Conservation (phyloP, 345 rosid species). For the Salix viminalis region DNA sequence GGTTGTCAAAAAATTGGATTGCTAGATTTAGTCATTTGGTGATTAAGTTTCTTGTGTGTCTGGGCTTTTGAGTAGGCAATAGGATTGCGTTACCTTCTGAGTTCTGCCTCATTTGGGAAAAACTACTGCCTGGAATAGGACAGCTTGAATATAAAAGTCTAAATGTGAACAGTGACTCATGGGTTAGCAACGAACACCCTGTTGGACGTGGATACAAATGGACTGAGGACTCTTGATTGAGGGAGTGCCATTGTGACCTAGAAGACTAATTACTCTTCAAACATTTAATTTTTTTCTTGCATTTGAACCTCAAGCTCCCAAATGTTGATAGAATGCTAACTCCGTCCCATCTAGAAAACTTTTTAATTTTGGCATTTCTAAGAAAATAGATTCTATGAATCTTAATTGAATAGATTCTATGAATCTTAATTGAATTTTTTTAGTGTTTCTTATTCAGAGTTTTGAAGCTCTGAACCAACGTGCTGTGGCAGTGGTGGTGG, state of each 20-base stretch:
- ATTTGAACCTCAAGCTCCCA: not conserved
- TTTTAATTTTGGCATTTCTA: not conserved
- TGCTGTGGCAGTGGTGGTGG: conserved; percentile 98
- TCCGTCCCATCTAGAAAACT: not conserved
- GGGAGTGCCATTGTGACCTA: not conserved
- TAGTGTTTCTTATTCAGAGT: conserved; percentile 47
- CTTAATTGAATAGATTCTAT: not conserved
- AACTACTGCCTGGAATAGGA: not conserved
- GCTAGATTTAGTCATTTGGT: not conserved
- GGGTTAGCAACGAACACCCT: not conserved
- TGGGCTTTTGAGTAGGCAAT: too few species aligned
- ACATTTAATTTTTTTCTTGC: not conserved
- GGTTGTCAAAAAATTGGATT: not conserved
- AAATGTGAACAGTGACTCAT: not conserved
- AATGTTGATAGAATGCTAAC: not conserved
- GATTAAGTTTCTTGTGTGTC: not conserved
- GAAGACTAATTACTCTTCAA: not conserved
- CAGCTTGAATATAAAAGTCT: not conserved
- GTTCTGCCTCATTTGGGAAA: not conserved
- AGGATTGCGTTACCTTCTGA: not conserved
- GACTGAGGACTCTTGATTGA: not conserved
- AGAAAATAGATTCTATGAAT: not conserved
- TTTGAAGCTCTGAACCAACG: conserved; percentile 98
- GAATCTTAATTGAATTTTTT: not conserved
- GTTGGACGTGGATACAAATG: not conserved